These are phyloP conservation scores for Hansenula sp. DNA, from an alignment of 1,139 yeast species.

Conservation along the genomic window DNA sequence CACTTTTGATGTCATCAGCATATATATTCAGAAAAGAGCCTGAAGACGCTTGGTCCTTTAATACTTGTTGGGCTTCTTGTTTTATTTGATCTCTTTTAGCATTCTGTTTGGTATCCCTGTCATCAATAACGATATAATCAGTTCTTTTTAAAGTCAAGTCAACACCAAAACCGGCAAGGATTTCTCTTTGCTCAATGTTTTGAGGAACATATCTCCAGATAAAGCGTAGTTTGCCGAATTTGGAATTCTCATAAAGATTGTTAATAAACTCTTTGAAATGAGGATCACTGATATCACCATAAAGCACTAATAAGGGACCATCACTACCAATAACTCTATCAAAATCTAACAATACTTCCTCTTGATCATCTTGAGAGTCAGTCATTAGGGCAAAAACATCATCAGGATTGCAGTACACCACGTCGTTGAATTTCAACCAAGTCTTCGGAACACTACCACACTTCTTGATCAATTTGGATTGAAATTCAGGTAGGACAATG, in stretches of 20 bases:
- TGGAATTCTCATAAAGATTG: slow-evolving; percentile 57
- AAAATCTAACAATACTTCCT: slow-evolving; percentile 34
- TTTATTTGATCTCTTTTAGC: slow-evolving; percentile 8
- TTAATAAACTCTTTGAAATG: slow-evolving; percentile 55
- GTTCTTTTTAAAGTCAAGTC: slow-evolving; percentile 59
- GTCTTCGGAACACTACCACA: slow-evolving; percentile 34
- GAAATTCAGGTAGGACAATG: slow-evolving; percentile 18
- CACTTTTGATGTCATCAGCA: slow-evolving; percentile 24
- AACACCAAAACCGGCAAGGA: slow-evolving; percentile 64
- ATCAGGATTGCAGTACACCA: slow-evolving; percentile 58
- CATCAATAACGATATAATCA: slow-evolving; percentile 63
- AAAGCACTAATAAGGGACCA: slow-evolving; percentile 45
- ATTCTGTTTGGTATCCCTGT: slow-evolving; percentile 35
- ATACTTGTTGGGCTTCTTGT: slow-evolving; percentile 5
- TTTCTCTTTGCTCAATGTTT: slow-evolving; percentile 25
- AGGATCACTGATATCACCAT: slow-evolving; percentile 47
- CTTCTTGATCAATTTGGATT: slow-evolving; percentile 14
- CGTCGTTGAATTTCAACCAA: slow-evolving; percentile 52
- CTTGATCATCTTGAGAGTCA: slow-evolving; percentile 22
- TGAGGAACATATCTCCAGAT: slow-evolving; percentile 62
- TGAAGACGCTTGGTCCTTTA: slow-evolving; percentile 11
- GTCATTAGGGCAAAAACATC: slow-evolving; percentile 69
- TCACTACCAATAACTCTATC: slow-evolving; percentile 59
- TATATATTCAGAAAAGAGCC: slow-evolving; percentile 16
- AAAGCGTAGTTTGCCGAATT: slow-evolving; percentile 63